Percentiles rank a stretch among this genome's conserved stretches.
phyloP scores from a whole-genome alignment of 768 basidiomycete species.

The Lentinus brumalis region DNA sequence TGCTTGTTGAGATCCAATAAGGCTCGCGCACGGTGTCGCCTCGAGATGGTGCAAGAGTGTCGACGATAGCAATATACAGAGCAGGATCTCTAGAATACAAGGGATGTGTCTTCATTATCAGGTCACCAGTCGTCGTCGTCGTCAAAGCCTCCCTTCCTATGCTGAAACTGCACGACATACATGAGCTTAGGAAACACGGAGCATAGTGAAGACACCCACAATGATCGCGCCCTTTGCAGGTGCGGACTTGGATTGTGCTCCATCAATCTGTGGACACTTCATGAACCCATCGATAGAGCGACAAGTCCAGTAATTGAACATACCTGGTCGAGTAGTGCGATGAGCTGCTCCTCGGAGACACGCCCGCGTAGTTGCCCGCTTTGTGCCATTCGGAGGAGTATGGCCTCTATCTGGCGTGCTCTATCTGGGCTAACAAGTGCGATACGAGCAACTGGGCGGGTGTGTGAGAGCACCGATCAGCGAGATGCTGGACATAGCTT shows the following conservation, averaged over 20 bases:
- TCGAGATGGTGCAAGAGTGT: too few species aligned
- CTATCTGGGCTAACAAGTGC: constrained; percentile 83
- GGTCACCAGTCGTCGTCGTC: constrained; percentile 35
- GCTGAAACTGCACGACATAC: constrained; percentile 30
- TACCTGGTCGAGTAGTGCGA: constrained; percentile 86
- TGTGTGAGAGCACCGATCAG: neutral
- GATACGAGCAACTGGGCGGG: constrained; percentile 74
- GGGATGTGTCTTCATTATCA: constrained; percentile 9
- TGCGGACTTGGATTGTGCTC: constrained; percentile 42
- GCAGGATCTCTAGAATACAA: neutral
- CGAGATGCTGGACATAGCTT: neutral
- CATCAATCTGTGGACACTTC: constrained; percentile 36
- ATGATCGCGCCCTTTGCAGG: constrained; percentile 44
- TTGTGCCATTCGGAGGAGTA: constrained; percentile 83
- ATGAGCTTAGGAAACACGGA: neutral
- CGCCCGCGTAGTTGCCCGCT: constrained; percentile 76
- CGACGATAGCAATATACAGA: neutral
- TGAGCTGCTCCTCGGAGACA: constrained; percentile 80
- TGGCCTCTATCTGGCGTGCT: constrained; percentile 76
- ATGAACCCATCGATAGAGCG: neutral
- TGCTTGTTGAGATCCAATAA: too few species aligned
- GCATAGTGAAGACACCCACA: constrained; percentile 29
- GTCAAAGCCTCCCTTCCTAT: constrained; percentile 37
- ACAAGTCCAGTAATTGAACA: neutral
- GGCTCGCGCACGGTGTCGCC: too few species aligned